phyloP scores from a whole-genome alignment of 1,139 yeast genomes.

The Geotrichum citri-aurantii region DNA sequence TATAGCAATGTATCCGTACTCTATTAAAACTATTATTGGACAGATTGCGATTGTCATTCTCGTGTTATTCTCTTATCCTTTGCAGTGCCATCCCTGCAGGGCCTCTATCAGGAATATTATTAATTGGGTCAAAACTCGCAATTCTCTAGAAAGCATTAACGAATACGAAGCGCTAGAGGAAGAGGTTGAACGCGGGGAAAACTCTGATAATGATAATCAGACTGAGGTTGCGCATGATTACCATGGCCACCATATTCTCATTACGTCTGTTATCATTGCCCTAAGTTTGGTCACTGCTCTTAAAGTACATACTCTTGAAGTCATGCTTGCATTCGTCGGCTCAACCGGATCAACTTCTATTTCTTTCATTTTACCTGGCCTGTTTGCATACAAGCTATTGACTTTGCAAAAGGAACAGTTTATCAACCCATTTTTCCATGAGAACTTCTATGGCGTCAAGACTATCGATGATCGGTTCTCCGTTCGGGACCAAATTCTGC shows the following conservation, averaged over 20 bases:
- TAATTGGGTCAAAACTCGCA: constrained; percentile 41
- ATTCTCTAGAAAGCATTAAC: constrained; percentile 3
- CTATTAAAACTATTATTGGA: constrained; percentile 54
- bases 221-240: constrained; percentile 4
- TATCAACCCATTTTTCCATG: constrained; percentile 18
- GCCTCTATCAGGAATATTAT: constrained; percentile 73
- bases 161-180: constrained; percentile 19
- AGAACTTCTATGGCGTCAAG: constrained; percentile 10
- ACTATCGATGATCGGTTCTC: constrained; percentile 1
- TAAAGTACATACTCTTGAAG: constrained; percentile 71
- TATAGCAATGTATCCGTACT: constrained; percentile 52
- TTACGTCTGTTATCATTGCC: constrained; percentile 59
- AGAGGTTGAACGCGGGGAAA: constrained; percentile 11
- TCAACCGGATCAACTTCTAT: constrained; percentile 93
- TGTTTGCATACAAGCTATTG: constrained; percentile 69
- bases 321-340: constrained; percentile 86
- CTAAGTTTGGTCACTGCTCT: constrained; percentile 70
- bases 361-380: constrained; percentile 86
- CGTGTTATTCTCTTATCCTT: constrained; percentile 84
- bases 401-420: constrained; percentile 19
- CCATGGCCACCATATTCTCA: constrained; percentile 46
- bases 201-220: neutral
- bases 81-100: constrained; percentile 90
- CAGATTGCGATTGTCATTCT: constrained; percentile 70
- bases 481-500: constrained; percentile 9